Base-by-base conservation (phyloP, 1,284 basidiomycete genomes). In the Mycosarcoma maydis region DNA sequence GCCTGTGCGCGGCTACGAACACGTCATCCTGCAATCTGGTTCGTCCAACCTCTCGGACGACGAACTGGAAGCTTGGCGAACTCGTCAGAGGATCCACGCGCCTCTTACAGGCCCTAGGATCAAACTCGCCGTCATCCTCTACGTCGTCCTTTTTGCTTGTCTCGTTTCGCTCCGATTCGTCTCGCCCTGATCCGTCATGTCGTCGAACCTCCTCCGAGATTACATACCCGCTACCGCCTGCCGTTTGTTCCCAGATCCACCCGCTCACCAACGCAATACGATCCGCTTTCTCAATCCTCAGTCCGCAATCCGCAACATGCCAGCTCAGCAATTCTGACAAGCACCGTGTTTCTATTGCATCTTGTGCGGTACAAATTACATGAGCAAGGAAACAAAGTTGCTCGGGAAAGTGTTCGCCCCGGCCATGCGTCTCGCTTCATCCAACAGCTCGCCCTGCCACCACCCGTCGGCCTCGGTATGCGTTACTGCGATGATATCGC, bases 401-500 rank as follows among this genome's bases (percentile, higher is more conserved):
- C 91, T 93, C 3, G 93, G 93, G 87, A 96, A 94, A 67, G 93
- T 89, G 75, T 91, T 89, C 49, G 90, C 85, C 13, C 92, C 92
- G 5, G 86, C 86, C 73, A 89, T 85, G 62, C 92, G 85, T 67
- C 93, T 85, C 29, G 87, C 87, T 79, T 95, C 94, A 76, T 96
- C 93, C 38, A 95, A 83, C 56, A 95, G 82, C 72, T 85, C 80
- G 16, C 91, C 91, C 50, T 88, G 90, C 93, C 92, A 95, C 93
- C 93, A 95, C 1, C 92, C 92, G 75, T 96, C 93, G 67, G 94
- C 91, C 11, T 92, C 92, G 14, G 92, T 94, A 38, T 89, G 86
- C 2, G 91, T 94, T 4, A 95, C 92, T 9, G 92, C 93, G 75
- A 96, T 94, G 65, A 95, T 90, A 82, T 95, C 93, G 6, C 90